Base-by-base conservation (phyloP, 2,329 filamentous ascomycete genomes). In the Proliferodiscus dingleyae region DNA sequence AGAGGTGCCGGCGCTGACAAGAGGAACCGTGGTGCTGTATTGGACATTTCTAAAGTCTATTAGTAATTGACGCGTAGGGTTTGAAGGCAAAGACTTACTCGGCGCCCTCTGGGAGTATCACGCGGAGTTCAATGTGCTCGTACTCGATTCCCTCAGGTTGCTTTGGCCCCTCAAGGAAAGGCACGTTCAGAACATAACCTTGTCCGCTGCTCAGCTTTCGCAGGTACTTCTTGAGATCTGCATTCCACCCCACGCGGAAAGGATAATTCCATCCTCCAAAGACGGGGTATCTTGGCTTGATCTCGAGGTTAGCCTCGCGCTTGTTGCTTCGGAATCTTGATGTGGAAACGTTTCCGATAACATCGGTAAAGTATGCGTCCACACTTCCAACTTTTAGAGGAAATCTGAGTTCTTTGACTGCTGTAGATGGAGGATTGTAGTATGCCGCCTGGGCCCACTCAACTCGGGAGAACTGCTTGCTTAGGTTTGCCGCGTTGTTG, bases 191-290 rank as follows among this genome's bases (percentile, higher is more conserved):
- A 8, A 95, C 77, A 61, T 88, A 95, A n/a, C 80, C 78, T 49
- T 88, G 81, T 21, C 75, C 76, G 37, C 73, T 70, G 33, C 78
- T 73, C 5, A 66, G 60, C 57, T 73, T 79, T 59, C 88, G 83
- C 55, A 98, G 65, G 65, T 87, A 93, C 46, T 78, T 80, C 60
- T 81, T 81, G 22, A 94, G 75, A 55, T 95, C 81, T 42, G 87
- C 83, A 70, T 97, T 94, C 93, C 93, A 98, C 56, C 93, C 93
- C 46, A 97, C 83, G 48, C 86, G 88, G 73, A 97, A 98, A 55
- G 87, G 93, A 69, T 96, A 97, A 68, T 95, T 95, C 93, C 93
- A 98, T 50, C 88, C 89, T 49, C 93, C 93, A 61, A 96, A 98
- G 19, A 98, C 67, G n/a, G 93, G 93, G 67, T 95, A 98, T 42